Evolutionary conservation across 2,329 filamentous ascomycete species (phyloP).

Genomic region (Aspergillus alliaceus): DNA sequence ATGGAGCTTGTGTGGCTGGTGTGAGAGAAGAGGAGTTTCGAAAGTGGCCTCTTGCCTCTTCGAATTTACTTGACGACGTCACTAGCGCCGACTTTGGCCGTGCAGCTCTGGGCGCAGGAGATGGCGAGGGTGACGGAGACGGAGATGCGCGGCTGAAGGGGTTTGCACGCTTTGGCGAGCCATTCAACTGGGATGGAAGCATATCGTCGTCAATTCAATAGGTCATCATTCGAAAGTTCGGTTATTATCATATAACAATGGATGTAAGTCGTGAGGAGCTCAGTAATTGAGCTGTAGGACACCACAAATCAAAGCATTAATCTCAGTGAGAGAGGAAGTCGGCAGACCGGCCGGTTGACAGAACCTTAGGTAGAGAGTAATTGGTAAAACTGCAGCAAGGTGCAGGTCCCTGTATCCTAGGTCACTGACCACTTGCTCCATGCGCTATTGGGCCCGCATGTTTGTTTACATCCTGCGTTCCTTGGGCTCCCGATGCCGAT

Average conservation of each 20-base stretch:
- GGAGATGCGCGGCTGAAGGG: constrained; percentile 66
- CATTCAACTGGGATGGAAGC: constrained; percentile 58
- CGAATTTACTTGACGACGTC: constrained; percentile 53
- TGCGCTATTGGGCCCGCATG: constrained; percentile 16
- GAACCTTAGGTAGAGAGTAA: neutral
- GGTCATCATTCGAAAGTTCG: constrained; percentile 28
- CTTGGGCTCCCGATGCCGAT: constrained; percentile 32
- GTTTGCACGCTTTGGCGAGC: constrained; percentile 74
- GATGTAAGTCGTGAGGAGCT: constrained; percentile 4
- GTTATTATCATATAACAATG: constrained; percentile 19
- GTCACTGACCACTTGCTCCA: constrained; percentile 4
- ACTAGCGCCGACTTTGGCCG: constrained; percentile 77
- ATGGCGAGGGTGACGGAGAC: constrained; percentile 65
- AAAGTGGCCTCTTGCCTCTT: constrained; percentile 55
- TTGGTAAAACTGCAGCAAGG: neutral
- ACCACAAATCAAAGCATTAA: neutral
- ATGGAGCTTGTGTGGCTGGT: constrained; percentile 51
- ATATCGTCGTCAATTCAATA: constrained; percentile 38
- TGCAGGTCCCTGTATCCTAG: neutral
- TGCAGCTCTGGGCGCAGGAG: constrained; percentile 40
- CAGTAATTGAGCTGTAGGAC: constrained; percentile 10
- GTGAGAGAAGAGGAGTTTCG: constrained; percentile 67
- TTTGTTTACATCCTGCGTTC: constrained; percentile 43
- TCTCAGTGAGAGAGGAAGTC: neutral
- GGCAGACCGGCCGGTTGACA: neutral